Base-by-base conservation (phyloP, 1,139 yeast genomes). In the Blastobotrys raffinosifermentans region DNA sequence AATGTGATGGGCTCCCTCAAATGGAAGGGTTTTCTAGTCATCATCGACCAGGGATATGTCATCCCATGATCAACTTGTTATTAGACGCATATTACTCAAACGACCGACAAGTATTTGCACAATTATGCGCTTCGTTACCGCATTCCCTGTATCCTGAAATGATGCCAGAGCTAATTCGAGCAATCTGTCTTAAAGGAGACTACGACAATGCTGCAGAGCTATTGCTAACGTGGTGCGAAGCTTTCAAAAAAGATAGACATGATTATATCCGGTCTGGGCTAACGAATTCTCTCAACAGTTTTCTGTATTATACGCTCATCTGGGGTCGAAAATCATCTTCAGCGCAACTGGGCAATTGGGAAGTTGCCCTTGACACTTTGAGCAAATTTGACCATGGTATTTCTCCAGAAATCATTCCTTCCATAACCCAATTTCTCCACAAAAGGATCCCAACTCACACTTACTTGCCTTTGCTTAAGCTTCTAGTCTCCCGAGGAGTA, bases 381-480 rank as follows among this genome's bases (percentile, higher is more conserved):
- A 38, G 36, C 21, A 38, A 37, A 14, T 35, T 40, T 18, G 40
- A 46, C 31, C 37, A 37, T 6, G 19, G 32, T 4, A 26, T 47
- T 10, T 29, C 35, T 4, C 39, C 48, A 10, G 34, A 36, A 9
- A 37, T 50, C 4, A 31, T 46, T 17, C 47, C 51, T 3, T 25
- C 34, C n/a, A 44, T 48, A 13, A 34, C 44, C 9, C 32, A 40
- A 13, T 38, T 43, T n/a, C 34, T 50, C n/a, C 38, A 41, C 8
- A 32, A 26, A 6, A 26, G 47, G 17, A 36, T 51, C 14, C 54
- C 54, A 4, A 29, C 41, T 2, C 38, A 33, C 27, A 34, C 43
- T 9, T 46, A 40, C 31, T 32, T 44, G 2, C 47, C 48, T 16
- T 42, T 51, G 17, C 46, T 44, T 26, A 47, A 47, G 21, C 43